Evolutionary conservation across 805 yeast genomes (phyloP), one percentile per base, ranked within the genome.

Genomic region (Metschnikowia colocasiae): DNA sequence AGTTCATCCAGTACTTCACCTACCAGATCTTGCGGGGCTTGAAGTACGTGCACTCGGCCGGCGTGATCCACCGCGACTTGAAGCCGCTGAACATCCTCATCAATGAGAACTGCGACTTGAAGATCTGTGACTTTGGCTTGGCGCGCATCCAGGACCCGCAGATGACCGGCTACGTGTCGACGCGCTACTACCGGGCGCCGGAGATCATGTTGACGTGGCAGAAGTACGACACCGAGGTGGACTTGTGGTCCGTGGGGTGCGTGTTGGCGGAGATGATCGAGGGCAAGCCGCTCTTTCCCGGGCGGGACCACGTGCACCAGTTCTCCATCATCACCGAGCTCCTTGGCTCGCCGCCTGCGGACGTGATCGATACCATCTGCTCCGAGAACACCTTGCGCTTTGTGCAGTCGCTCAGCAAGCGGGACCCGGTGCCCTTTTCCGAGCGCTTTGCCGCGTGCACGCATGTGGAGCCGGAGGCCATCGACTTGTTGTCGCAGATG

Each of bases 201-300:
- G 99, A 92, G 65, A 92, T 92, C 67, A 92, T 92, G 99, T 78
- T 92, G 54, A 90, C 97, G 23, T 92, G 98, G 98, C 99, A 92
- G 66, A 89, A 92, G 63, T 92, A 92, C 69, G 97, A 91, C 61
- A 84, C 88, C 7, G 97, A 91, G 68, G 98, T 92, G 32, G 99
- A 92, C 67, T 87, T 92, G 59, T 92, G 99, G 99, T 85, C 95
- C 19, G 96, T 95, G 9, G 99, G 97, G 19, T 92, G 99, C 71
- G 91, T 92, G 48, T 87, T 92, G 61, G 94, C 97, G 7, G 99
- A 92, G 65, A 92, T 92, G 96, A 86, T 92, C 56, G 96, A 91
- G 65, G 97, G 97, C 8, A 89, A 88, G 66, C 98, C 99, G 1
- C 75, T 92, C 38, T 92, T 92, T 77, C 99, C 99, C 0, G 99